Evolutionary conservation across 306 rosid species (phyloP), one percentile per base, ranked within the genome.

Genomic region (Cucurbita pepo): DNA sequence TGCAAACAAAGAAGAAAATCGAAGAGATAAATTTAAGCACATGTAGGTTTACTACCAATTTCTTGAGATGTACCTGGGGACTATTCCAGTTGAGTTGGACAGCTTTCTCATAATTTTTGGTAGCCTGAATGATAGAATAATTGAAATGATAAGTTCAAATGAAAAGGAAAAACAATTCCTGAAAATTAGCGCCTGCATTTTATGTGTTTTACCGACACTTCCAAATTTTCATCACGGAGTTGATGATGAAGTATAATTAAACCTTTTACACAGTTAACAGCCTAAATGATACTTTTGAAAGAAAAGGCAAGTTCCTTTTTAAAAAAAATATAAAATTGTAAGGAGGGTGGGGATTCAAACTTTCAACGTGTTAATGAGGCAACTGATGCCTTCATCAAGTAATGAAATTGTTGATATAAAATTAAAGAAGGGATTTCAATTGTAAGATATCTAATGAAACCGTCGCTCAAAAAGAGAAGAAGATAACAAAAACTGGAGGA

Each of bases 41-140:
- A 21, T 16, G 16, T 19, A 57, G 54, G 15, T 37, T 53, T 43
- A 25, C 64, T 19, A 25, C 40, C 41, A 78, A 71, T 64, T 73
- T 76, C 61, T 81, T 70, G 80, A 41, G 57, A 73, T 64, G 73
- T 79, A 94, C 98, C 99, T 95, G 99, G 52, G 99, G 99, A 82
- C 95, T 95, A 81, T 95, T 95, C 99, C 99, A 95, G 83, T 89
- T 95, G 78, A 95, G 99, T 71, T 85, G 88, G 78, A 95, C 97
- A 54, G 99, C 99, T 71, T 86, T 88, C 78, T 91, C 99, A 64
- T 95, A 95, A 78, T 95, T 91, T 61, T 77, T 80, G 55, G 99
- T 95, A 67, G 99, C 99, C 99, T 95, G 88, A 65, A 84, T 76
- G 69, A 62, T 21, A 83, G 74, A 74, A 55, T 73, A 72, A 70